Conservation (phyloP, 495 filamentous ascomycete species). For the Trichocladium uniseriatum region DNA sequence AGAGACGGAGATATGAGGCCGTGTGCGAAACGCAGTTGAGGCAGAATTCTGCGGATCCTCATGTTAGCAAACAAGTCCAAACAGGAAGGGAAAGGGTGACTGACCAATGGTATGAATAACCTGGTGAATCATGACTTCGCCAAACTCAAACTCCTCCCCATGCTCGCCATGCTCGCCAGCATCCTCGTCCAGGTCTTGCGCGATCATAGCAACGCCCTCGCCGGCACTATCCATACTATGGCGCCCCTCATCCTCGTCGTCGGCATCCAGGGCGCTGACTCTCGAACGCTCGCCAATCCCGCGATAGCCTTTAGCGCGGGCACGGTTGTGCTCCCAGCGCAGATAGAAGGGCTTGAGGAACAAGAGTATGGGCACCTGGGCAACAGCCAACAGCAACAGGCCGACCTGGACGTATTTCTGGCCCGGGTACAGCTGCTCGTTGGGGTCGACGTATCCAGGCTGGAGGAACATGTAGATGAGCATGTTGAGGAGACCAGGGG, state of each 20-base stretch:
- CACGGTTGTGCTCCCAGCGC: constrained; percentile 82
- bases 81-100: too few relatives aligned
- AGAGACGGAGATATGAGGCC: constrained; percentile 95
- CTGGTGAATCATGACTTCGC: constrained; percentile 96
- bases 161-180: constrained; percentile 48
- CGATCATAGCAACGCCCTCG: constrained; percentile 88
- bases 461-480: constrained; percentile 98
- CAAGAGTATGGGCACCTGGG: constrained; percentile 81
- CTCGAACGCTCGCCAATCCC: constrained; percentile 80
- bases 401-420: constrained; percentile 66
- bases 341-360: constrained; percentile 94
- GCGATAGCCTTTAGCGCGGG: constrained; percentile 79
- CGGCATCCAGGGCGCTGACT: constrained; percentile 78
- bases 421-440: constrained; percentile 60
- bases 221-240: constrained; percentile 67
- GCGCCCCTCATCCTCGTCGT: constrained; percentile 61
- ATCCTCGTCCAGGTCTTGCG: constrained; percentile 60
- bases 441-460: constrained; percentile 61
- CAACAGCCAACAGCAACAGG: constrained; percentile 72
- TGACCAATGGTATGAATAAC: constrained; percentile 98
- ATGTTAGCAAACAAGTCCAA: too few relatives aligned
- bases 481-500: constrained; percentile 93
- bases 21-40: constrained; percentile 99
- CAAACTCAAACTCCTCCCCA: constrained; percentile 95
- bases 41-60: constrained; percentile 66